Conservation (phyloP, 768 basidiomycete species). For the Serpula lacrymans region DNA sequence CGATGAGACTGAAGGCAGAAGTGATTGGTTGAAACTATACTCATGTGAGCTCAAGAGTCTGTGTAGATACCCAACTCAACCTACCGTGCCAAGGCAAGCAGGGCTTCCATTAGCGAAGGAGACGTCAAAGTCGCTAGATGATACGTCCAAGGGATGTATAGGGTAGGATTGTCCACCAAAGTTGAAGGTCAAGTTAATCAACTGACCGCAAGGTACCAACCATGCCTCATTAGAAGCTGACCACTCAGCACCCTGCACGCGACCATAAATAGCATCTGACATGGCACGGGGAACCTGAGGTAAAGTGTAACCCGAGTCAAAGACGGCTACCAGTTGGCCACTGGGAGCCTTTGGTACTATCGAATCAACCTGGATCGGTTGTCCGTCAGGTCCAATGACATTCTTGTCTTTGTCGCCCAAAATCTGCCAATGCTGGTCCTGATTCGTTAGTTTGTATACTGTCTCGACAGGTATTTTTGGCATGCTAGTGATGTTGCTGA, state of each 20-base stretch:
- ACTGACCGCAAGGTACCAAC: constrained; percentile 72
- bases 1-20: constrained; percentile 70
- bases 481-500: constrained; percentile 56
- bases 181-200: constrained; percentile 66
- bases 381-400: constrained; percentile 76
- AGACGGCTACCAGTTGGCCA: constrained; percentile 64
- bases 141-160: constrained; percentile 71
- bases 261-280: constrained; percentile 78
- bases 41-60: constrained; percentile 9
- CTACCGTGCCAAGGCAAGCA: constrained; percentile 66
- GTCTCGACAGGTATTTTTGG: constrained; percentile 65
- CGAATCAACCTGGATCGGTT: constrained; percentile 54
- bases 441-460: constrained; percentile 54
- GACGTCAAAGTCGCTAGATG: constrained; percentile 52
- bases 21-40: constrained; percentile 79
- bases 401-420: constrained; percentile 61
- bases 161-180: constrained; percentile 70
- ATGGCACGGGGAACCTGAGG: constrained; percentile 74
- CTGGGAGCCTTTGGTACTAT: constrained; percentile 67
- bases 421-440: constrained; percentile 82
- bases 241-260: constrained; percentile 70
- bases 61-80: constrained; percentile 19
- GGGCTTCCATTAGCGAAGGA: constrained; percentile 43
- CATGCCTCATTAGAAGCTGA: constrained; percentile 54
- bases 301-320: constrained; percentile 71